Evolutionary conservation across 1,139 yeast genomes (phyloP), one percentile per base, ranked within the genome.

Genomic region (Kodamaea sp.): DNA sequence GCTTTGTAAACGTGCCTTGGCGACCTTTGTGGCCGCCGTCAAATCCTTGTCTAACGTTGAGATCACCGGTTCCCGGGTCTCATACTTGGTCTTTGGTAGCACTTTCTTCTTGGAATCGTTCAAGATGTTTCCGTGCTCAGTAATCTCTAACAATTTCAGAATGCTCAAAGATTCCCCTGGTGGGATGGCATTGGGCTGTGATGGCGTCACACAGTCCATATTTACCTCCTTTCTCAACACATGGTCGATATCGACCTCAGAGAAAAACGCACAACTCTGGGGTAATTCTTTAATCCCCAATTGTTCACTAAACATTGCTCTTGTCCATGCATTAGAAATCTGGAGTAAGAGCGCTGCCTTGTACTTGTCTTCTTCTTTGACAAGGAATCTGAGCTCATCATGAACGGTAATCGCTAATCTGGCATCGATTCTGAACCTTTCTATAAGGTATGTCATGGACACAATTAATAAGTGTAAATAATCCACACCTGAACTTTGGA

Each of bases 401-500:
- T 94, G 99, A 22, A 94, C 97, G 0, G 98, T 89, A 13, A 94
- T 71, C 41, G 83, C 69, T 38, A 94, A 66, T 34, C 99, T 66
- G 1, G 96, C 96, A 26, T 83, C 76, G n/a, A 94, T 66, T 4
- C 67, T 57, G 57, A 80, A 92, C 41, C 70, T 73, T 24, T 76
- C 71, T 31, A 77, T 70, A 46, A 94, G 67, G 52, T 88, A 87
- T 41, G 88, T 87, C 97, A 94, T 92, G 0, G 96, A 80, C 4
- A 89, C 77, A 37, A 92, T 74, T 37, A 94, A 60, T 26, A 94
- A 59, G 57, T 94, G 98, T 34, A 94, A 68, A 55, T 94, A 94
- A 57, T 94, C 98, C 12, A 94, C 99, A 26, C 98, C 99, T 1
- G 97, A 88, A 26, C 97, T 88, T 57, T 94, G 99, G 53, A 94